Evolutionary conservation across 805 yeast genomes (phyloP), one percentile per base, ranked within the genome.

Genomic region (Ogataea nonfermentans): DNA sequence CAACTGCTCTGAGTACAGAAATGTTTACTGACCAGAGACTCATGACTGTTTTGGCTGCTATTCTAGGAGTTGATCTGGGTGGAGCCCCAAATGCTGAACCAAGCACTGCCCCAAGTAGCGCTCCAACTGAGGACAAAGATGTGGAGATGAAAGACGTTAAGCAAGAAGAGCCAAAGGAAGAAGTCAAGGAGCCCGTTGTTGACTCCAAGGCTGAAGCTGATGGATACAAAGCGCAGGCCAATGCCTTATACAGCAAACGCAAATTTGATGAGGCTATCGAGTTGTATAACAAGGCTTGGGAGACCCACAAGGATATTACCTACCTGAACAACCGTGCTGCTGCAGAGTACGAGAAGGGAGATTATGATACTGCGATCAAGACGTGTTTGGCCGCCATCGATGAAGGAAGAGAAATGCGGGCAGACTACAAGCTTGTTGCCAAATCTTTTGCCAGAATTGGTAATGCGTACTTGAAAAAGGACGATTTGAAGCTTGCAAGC

Each of bases 251-350:
- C 74, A 93, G 93, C 66, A 71, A 81, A 50, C 84, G 84, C 61
- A 73, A 89, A 57, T 93, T 93, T 52, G 96, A 88, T 58, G 95
- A 84, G 57, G 99, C 99, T 30, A 91, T 93, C 60, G 87, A 68
- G 41, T 70, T 78, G 47, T 93, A 93, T 68, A 71, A 85, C 59
- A 75, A 80, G 59, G 99, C 99, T 2, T 93, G 88, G 84, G 84
- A 81, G 24, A 61, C 79, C 14, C 66, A 71, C 66, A 75, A 80
- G 57, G 98, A 93, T 61, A 87, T 91, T 57, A 91, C 98, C 1
- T 93, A 84, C 62, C 74, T 93, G 62, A 93, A 95, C 72, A 93
- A 93, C 73, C 80, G 95, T 57, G 93, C 99, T 27, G 98, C 99
- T 41, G 99, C 99, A 24, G 96, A 93, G 67, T 93, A 67, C 59